These are phyloP conservation scores for Haematococcus sp. DNA, from an alignment of 139 green algal species.

Conservation along the genomic window DNA sequence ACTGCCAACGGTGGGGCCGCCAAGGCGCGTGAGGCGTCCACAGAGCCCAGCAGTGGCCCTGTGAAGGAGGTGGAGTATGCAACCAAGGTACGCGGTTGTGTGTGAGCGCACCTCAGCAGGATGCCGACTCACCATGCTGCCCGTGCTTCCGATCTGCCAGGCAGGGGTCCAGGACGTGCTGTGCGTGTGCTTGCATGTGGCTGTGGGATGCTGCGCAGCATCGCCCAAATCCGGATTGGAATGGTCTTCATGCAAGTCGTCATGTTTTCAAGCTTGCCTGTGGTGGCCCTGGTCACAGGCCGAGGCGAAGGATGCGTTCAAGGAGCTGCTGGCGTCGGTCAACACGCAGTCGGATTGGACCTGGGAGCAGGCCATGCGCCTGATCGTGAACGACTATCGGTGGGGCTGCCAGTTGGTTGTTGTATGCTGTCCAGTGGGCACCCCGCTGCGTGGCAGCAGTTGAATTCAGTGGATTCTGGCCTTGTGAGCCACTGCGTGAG, in stretches of 20 bases:
- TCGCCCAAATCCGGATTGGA: no score
- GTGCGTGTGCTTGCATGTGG: no score
- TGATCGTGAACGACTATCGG: constrained; percentile 66
- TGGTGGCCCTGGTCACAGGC: constrained; percentile 37
- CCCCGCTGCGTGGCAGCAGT: no score
- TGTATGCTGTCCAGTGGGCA: neutral
- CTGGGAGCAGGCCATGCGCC: constrained; percentile 81
- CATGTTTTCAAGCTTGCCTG: no score
- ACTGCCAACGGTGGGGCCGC: neutral
- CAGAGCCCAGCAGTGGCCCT: neutral
- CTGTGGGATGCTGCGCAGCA: no score
- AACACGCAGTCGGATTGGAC: constrained; percentile 52
- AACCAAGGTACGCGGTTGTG: constrained; percentile 15
- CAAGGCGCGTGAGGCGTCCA: constrained; percentile 5
- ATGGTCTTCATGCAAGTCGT: no score
- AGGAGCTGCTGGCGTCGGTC: constrained; percentile 79
- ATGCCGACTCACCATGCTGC: no score
- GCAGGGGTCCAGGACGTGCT: no score
- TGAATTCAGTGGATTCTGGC: no score
- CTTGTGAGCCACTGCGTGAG: no score
- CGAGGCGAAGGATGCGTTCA: constrained; percentile 91
- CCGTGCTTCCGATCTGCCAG: no score
- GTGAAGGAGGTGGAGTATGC: constrained; percentile 7
- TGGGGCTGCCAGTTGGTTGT: constrained; percentile 13
- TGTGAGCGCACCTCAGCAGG: no score